Percentiles rank a stretch among this genome's conserved stretches.
These are phyloP conservation scores for Kazachstania martiniae DNA, from an alignment of 805 yeast species.

Conservation along the genomic window DNA sequence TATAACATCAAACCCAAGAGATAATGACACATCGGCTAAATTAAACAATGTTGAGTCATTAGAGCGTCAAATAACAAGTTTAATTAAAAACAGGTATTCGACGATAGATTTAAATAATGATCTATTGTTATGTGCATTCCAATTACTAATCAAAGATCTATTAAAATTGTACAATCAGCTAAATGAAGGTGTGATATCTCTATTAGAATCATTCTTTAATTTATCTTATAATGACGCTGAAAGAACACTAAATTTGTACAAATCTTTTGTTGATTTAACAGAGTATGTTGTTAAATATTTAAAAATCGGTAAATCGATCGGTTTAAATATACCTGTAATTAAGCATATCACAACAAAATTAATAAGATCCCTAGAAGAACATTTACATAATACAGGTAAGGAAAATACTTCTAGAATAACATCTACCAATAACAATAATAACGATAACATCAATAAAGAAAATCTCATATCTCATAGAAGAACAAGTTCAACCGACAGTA, in stretches of 20 bases:
- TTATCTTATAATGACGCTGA: slow-evolving; percentile 79
- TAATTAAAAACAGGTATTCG: slow-evolving; percentile 63
- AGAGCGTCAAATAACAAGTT: slow-evolving; percentile 63
- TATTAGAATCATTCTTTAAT: slow-evolving; percentile 90
- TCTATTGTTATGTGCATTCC: slow-evolving; percentile 62
- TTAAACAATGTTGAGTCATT: slow-evolving; percentile 73
- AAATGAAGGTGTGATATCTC: slow-evolving; percentile 90
- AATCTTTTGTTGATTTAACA: slow-evolving; percentile 74
- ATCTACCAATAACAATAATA: neutral
- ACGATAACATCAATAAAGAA: neutral
- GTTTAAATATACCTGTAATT: slow-evolving; percentile 86
- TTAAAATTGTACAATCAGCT: slow-evolving; percentile 75
- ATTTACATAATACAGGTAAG: slow-evolving; percentile 46
- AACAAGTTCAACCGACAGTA: slow-evolving; percentile 2
- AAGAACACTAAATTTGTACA: slow-evolving; percentile 73
- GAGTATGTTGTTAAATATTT: slow-evolving; percentile 78
- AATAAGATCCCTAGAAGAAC: slow-evolving; percentile 77
- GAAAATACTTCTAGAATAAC: neutral
- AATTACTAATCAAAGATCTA: slow-evolving; percentile 79
- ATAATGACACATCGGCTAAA: neutral
- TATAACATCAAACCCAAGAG: neutral
- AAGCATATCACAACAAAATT: slow-evolving; percentile 95
- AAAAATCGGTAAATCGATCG: slow-evolving; percentile 86
- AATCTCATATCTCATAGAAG: neutral
- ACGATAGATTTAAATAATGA: slow-evolving; percentile 81